phyloP scores from a whole-genome alignment of 1,139 yeast genomes.

The Yamadazyma oceani region DNA sequence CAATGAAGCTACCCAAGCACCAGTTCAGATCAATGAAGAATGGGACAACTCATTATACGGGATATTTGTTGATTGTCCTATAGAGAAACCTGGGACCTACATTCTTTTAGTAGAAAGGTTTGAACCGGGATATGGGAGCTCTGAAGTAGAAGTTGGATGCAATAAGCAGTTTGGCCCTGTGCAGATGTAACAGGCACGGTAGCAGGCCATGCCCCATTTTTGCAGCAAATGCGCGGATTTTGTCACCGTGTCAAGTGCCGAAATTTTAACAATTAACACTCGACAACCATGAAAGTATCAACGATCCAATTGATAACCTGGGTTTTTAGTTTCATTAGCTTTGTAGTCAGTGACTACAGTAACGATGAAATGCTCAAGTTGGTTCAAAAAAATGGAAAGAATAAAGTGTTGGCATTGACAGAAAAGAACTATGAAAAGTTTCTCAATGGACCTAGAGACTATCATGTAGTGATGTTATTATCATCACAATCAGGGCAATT shows the following conservation, averaged over 20 bases:
- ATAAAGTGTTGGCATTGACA: constrained; percentile 40
- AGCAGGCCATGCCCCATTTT: neutral
- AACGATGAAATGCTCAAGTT: constrained; percentile 26
- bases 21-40: constrained; percentile 34
- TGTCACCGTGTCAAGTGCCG: neutral
- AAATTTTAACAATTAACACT: neutral
- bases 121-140: constrained; percentile 44
- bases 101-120: constrained; percentile 49
- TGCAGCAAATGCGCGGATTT: neutral
- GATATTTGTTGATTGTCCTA: constrained; percentile 34
- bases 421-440: constrained; percentile 61
- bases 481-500: constrained; percentile 74
- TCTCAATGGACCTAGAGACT: constrained; percentile 70
- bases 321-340: constrained; percentile 15
- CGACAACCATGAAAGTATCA: constrained; percentile 20
- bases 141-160: constrained; percentile 40
- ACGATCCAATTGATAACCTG: constrained; percentile 14
- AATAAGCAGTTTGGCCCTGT: neutral
- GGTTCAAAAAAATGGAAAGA: constrained; percentile 20
- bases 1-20: constrained; percentile 23
- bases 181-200: no score
- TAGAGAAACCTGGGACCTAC: constrained; percentile 30
- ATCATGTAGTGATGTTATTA: constrained; percentile 61
- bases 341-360: constrained; percentile 28
- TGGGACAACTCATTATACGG: constrained; percentile 50